phyloP scores from a whole-genome alignment of 2,329 filamentous ascomycete species.

The Sphaerostilbella broomeana region DNA sequence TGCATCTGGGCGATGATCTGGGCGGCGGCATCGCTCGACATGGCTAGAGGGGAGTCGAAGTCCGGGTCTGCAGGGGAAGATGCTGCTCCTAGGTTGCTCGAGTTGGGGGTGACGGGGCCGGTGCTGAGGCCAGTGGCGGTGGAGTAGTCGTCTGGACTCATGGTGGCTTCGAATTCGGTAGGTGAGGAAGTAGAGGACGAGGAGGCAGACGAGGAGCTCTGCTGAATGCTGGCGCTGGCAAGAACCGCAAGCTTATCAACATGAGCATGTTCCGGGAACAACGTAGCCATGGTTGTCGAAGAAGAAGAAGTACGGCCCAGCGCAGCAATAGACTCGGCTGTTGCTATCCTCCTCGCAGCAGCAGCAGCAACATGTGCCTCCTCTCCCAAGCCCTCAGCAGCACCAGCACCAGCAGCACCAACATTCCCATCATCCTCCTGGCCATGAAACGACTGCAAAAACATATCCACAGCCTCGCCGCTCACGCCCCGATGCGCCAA shows the following conservation, averaged over 20 bases:
- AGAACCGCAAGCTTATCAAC: constrained; percentile 34
- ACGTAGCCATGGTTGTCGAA: constrained; percentile 10
- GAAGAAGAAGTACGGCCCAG: constrained; percentile 1
- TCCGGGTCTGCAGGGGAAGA: constrained; percentile 15
- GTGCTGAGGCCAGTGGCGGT: constrained; percentile 15
- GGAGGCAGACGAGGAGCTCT: constrained; percentile 18
- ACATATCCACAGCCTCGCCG: constrained; percentile 34
- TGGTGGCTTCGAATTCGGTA: constrained; percentile 19
- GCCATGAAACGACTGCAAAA: constrained; percentile 31
- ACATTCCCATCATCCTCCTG: too few relatives aligned
- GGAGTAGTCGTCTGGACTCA: constrained; percentile 17
- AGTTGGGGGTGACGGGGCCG: constrained; percentile 17
- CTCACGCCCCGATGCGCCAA: constrained; percentile 34
- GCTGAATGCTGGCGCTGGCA: constrained; percentile 30
- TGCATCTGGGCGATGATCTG: constrained; percentile 36
- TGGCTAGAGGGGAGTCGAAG: constrained; percentile 25
- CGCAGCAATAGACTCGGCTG: constrained; percentile 6
- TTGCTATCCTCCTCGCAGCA: constrained; percentile 4
- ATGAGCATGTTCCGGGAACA: constrained; percentile 16
- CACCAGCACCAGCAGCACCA: too few relatives aligned
- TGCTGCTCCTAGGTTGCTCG: constrained; percentile 8
- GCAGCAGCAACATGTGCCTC: constrained; percentile 21
- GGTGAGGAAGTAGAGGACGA: constrained; percentile 8
- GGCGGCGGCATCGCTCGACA: constrained; percentile 30
- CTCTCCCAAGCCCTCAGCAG: too few relatives aligned